These are phyloP conservation scores for Colletotrichum abscissum DNA, from an alignment of 2,329 filamentous ascomycete genomes.

Conservation along the genomic window DNA sequence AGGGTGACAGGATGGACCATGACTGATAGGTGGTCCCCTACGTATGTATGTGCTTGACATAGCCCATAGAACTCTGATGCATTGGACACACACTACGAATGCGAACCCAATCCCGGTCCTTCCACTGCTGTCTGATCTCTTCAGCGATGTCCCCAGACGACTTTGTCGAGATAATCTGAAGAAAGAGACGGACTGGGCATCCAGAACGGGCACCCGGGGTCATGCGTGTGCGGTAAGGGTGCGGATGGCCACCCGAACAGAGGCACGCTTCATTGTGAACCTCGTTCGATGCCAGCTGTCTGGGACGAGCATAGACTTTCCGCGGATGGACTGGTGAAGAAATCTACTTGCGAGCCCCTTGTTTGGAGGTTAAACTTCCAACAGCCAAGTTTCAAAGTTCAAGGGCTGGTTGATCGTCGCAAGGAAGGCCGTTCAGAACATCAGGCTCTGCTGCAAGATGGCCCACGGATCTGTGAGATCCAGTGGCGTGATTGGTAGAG, in stretches of 20 bases:
- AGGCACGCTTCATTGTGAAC: conserved; percentile 1
- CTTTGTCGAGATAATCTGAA: conserved; percentile 5
- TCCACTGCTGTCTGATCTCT: conserved; percentile 29
- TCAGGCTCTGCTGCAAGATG: conserved; percentile 17
- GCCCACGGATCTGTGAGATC: not conserved
- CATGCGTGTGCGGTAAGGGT: not conserved
- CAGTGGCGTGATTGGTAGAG: not conserved
- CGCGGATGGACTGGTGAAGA: not conserved
- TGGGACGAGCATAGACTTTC: conserved; percentile 3
- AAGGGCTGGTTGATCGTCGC: conserved; percentile 18
- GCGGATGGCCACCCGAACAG: not conserved
- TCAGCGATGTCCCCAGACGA: conserved; percentile 22
- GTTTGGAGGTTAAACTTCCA: conserved; percentile 24
- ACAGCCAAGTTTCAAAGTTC: conserved; percentile 30
- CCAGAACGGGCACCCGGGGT: not conserved
- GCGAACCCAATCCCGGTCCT: conserved; percentile 5
- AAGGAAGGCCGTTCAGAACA: conserved; percentile 25
- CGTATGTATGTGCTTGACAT: conserved; percentile 15
- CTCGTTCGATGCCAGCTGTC: not conserved
- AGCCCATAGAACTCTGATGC: conserved; percentile 3
- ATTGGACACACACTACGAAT: conserved; percentile 14
- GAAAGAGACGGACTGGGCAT: conserved; percentile 12
- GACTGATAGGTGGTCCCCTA: conserved; percentile 22
- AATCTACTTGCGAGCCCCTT: conserved; percentile 17
- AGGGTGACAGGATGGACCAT: conserved; percentile 24